Evolutionary conservation across 2,329 filamentous ascomycete genomes (phyloP).

Genomic region (Sphaceloma murrayae): DNA sequence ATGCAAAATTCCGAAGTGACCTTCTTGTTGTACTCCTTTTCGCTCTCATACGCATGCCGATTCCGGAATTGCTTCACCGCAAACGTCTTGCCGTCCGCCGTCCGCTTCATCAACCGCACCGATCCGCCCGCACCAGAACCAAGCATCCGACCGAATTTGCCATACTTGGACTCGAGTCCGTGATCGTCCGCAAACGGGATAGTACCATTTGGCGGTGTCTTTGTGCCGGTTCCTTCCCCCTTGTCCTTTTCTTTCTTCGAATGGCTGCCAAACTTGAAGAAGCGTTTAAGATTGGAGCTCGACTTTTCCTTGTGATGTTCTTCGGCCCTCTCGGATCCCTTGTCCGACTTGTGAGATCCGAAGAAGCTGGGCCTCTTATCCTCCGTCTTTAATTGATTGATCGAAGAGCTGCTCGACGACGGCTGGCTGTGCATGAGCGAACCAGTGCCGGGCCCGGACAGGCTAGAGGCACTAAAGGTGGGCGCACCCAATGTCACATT

Average conservation of each 20-base stretch:
- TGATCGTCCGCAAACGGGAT: conserved; percentile 91
- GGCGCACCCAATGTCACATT: conserved; percentile 23
- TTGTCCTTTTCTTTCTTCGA: conserved; percentile 48
- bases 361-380: conserved; percentile 49
- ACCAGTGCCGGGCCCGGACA: conserved; percentile 8
- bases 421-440: conserved; percentile 20
- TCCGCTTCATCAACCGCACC: conserved; percentile 86
- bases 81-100: conserved; percentile 85
- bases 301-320: conserved; percentile 45
- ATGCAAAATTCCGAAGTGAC: conserved; percentile 97
- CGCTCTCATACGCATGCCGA: conserved; percentile 82
- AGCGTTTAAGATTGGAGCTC: conserved; percentile 93
- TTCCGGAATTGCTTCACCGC: conserved; percentile 95
- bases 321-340: conserved; percentile 40
- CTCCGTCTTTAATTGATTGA: conserved; percentile 26
- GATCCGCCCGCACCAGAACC: conserved; percentile 92
- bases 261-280: conserved; percentile 68
- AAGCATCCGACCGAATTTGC: conserved; percentile 87
- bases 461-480: conserved; percentile 10
- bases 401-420: conserved; percentile 4
- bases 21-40: conserved; percentile 96
- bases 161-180: conserved; percentile 81
- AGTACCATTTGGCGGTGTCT: conserved; percentile 28
- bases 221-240: conserved; percentile 27
- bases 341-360: conserved; percentile 44